These are phyloP conservation scores for Phyllosticta capitalensis DNA, from an alignment of 2,329 filamentous ascomycete genomes.

Conservation along the genomic window DNA sequence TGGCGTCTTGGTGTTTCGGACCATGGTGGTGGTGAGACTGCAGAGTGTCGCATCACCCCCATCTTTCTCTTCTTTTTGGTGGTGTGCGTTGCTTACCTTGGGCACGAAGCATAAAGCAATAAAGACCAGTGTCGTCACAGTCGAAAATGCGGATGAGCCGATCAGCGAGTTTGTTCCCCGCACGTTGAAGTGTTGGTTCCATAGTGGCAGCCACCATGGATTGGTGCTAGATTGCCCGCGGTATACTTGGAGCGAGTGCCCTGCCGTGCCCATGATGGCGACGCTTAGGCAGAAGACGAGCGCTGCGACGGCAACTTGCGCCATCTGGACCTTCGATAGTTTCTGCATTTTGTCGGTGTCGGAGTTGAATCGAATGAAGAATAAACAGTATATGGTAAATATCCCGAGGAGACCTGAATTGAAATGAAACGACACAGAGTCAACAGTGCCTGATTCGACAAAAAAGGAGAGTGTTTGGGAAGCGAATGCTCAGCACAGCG, in stretches of 20 bases:
- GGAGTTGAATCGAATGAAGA: neutral
- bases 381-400: neutral
- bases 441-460: neutral
- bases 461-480: neutral
- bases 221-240: slow-evolving; percentile 33
- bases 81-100: slow-evolving; percentile 17
- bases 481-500: neutral
- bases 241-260: slow-evolving; percentile 35
- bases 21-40: neutral
- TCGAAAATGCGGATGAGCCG: slow-evolving; percentile 27
- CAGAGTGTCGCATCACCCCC: neutral
- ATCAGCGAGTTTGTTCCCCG: slow-evolving; percentile 34
- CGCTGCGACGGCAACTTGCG: slow-evolving; percentile 24
- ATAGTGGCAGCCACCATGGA: slow-evolving; percentile 40
- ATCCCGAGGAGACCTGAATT: neutral
- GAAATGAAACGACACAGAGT: neutral
- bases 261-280: slow-evolving; percentile 34
- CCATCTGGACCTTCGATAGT: slow-evolving; percentile 26
- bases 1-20: neutral
- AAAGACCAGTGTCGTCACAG: slow-evolving; percentile 30
- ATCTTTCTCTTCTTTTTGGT: neutral
- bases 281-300: slow-evolving; percentile 27
- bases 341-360: slow-evolving; percentile 26
- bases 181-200: slow-evolving; percentile 39
- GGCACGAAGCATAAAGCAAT: slow-evolving; percentile 26